Percentiles rank a stretch among this genome's conserved stretches.
Evolutionary conservation across 2,329 filamentous ascomycete species (phyloP).

Genomic region (Alternaria burnsii): DNA sequence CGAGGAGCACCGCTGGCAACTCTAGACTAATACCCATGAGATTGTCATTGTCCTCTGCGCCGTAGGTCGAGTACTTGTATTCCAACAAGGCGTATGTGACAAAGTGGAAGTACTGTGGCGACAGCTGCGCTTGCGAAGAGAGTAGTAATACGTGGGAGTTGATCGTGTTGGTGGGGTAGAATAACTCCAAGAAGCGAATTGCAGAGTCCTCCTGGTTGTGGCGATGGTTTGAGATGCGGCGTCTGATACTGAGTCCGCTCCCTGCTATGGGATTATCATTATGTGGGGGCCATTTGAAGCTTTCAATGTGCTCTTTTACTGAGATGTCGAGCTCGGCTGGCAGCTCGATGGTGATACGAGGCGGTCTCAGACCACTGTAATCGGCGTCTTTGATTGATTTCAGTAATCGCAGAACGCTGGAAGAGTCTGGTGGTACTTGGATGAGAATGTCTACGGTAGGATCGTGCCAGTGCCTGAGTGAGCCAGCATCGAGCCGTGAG

Average conservation of each 20-base stretch:
- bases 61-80: conserved; percentile 73
- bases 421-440: conserved; percentile 74
- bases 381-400: conserved; percentile 79
- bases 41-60: conserved; percentile 58
- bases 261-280: conserved; percentile 47
- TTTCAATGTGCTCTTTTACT: conserved; percentile 68
- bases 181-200: conserved; percentile 81
- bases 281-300: conserved; percentile 71
- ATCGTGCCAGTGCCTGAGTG: conserved; percentile 79
- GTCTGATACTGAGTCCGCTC: conserved; percentile 71
- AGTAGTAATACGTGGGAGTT: conserved; percentile 83
- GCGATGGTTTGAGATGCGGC: conserved; percentile 70
- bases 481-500: conserved; percentile 75
- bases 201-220: conserved; percentile 75
- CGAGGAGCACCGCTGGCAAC: conserved; percentile 70
- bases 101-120: conserved; percentile 85
- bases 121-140: conserved; percentile 81
- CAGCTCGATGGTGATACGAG: conserved; percentile 85
- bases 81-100: conserved; percentile 80
- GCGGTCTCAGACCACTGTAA: conserved; percentile 72
- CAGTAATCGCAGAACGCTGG: conserved; percentile 81
- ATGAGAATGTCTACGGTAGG: conserved; percentile 83
- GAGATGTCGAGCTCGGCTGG: conserved; percentile 73
- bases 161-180: conserved; percentile 74
- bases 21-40: conserved; percentile 84